phyloP scores from a whole-genome alignment of 257 asterid genomes.

The Misopates orontium region DNA sequence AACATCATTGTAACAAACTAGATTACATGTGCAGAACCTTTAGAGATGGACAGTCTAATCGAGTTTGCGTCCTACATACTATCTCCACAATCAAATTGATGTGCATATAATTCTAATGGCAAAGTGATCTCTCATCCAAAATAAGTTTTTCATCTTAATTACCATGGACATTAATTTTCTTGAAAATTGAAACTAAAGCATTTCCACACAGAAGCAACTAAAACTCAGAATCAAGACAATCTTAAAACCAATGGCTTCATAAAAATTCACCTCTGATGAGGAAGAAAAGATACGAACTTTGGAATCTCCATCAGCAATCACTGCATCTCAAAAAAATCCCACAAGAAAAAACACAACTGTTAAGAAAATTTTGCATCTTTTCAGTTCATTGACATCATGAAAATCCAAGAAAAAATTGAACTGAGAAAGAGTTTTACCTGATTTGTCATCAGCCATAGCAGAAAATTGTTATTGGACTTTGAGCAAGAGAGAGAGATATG shows the following conservation, averaged over 20 bases:
- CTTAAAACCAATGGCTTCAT: background rate
- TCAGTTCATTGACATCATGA: background rate
- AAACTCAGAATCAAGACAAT: background rate
- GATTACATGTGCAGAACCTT: too few species aligned
- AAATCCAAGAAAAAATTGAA: conserved; percentile 10
- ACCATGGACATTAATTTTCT: background rate
- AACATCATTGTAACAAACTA: too few species aligned
- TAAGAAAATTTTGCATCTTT: too few species aligned
- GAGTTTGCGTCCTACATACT: too few species aligned
- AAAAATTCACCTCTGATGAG: conserved; percentile 51
- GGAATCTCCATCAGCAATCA: conserved; percentile 41
- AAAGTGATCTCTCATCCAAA: too few species aligned
- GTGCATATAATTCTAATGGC: too few species aligned
- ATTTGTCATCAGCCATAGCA: conserved; percentile 50
- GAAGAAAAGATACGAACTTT: conserved; percentile 71
- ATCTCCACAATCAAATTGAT: too few species aligned
- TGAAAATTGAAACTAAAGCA: background rate
- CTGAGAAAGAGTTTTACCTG: conserved; percentile 34
- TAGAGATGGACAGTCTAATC: too few species aligned
- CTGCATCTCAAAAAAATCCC: conserved; percentile 23
- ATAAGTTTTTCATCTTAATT: too few species aligned
- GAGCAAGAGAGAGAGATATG: background rate
- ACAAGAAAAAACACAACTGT: conserved; percentile 1
- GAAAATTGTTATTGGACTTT: background rate
- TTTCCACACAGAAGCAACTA: background rate